phyloP scores from a whole-genome alignment of 164 flowering plant genomes.

The Magnolia changhungtana region DNA sequence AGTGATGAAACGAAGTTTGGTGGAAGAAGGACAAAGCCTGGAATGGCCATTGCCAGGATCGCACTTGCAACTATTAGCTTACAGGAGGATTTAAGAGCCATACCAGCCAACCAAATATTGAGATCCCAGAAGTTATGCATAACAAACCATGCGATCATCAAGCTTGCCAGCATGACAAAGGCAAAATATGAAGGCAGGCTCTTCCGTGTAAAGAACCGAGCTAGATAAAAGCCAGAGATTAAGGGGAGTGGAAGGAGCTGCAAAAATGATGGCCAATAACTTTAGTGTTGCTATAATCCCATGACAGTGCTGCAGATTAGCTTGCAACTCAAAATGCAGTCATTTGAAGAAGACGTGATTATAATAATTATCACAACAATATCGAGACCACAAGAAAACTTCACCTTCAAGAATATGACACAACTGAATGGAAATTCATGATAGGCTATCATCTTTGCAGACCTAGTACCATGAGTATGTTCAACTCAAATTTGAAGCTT shows the following conservation, averaged over 20 bases:
- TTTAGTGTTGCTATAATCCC: background rate
- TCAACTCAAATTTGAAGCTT: too few relatives aligned
- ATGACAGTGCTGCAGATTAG: background rate
- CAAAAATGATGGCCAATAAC: constrained; percentile 25
- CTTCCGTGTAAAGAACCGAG: constrained; percentile 85
- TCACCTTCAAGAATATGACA: too few relatives aligned
- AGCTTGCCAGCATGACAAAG: constrained; percentile 78
- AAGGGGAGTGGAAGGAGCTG: constrained; percentile 90
- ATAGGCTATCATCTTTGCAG: too few relatives aligned
- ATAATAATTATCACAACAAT: too few relatives aligned
- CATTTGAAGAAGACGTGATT: too few relatives aligned
- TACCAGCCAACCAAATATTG: constrained; percentile 97
- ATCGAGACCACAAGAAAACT: too few relatives aligned
- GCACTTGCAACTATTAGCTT: constrained; percentile 75
- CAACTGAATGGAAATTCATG: too few relatives aligned
- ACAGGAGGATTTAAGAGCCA: constrained; percentile 88
- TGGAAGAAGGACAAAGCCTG: constrained; percentile 88
- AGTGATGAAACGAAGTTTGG: constrained; percentile 58
- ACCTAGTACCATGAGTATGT: too few relatives aligned
- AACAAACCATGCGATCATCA: constrained; percentile 91
- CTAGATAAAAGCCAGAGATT: constrained; percentile 79
- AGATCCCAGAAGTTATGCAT: constrained; percentile 94
- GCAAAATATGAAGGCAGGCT: constrained; percentile 83
- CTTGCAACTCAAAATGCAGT: background rate
- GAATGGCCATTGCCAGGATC: constrained; percentile 78